These are phyloP conservation scores for Rhizophlyctis rosea DNA, from an alignment of 192 early-diverging fungal genomes.

Conservation along the genomic window DNA sequence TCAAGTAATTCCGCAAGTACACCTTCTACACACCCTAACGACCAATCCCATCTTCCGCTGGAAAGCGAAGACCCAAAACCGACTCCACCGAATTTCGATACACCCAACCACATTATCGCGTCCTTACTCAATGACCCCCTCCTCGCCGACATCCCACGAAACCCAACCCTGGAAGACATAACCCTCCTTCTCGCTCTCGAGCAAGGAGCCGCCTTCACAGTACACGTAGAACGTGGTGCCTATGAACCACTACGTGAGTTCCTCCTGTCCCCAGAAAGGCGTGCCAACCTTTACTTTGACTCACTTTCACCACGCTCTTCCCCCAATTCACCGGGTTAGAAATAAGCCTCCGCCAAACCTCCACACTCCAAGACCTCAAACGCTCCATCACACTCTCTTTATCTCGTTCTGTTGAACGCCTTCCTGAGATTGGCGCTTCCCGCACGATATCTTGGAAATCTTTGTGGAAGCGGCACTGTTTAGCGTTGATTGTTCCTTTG, in stretches of 20 bases:
- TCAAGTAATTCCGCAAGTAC: too few species aligned
- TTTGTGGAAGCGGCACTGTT: not conserved
- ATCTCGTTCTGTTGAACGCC: too few species aligned
- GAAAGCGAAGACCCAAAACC: too few species aligned
- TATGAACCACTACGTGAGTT: not conserved
- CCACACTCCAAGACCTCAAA: not conserved
- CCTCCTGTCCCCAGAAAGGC: not conserved
- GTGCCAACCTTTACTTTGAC: too few species aligned
- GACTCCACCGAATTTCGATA: too few species aligned
- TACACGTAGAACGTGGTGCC: not conserved
- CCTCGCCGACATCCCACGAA: not conserved
- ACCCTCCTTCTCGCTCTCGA: not conserved
- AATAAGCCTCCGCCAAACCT: not conserved
- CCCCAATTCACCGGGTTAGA: not conserved
- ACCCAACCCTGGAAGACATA: not conserved
- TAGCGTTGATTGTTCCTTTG: not conserved
- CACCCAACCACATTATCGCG: too few species aligned
- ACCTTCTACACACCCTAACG: too few species aligned
- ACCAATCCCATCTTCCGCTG: too few species aligned
- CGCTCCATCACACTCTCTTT: too few species aligned
- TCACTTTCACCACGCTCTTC: too few species aligned
- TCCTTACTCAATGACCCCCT: not conserved
- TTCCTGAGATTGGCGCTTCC: too few species aligned
- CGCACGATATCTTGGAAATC: not conserved
- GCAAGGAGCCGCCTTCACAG: not conserved